Evolutionary conservation across 176 grass and related monocot species (phyloP).

Genomic region (Triticum monococcum): DNA sequence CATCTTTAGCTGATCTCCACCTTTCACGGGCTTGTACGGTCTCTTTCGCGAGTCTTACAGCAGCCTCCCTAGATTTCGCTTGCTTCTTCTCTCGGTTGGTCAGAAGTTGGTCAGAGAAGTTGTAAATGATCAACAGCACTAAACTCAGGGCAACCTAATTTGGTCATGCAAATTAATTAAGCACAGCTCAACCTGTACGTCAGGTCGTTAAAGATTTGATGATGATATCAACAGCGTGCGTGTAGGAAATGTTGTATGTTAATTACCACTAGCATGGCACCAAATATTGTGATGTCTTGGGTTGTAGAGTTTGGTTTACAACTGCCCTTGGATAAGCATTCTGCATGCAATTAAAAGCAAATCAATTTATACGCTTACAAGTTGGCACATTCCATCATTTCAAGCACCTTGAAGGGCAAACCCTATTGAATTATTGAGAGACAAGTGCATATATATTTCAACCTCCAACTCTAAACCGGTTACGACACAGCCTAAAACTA

Average conservation of each 20-base stretch:
- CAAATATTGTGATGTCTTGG: conserved; percentile 96
- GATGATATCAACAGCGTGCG: neutral
- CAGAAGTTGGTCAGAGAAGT: conserved; percentile 89
- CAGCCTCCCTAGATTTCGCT: conserved; percentile 89
- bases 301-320: conserved; percentile 75
- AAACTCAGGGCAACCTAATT: conserved; percentile 65
- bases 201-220: conserved; percentile 16
- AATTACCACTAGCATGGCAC: conserved; percentile 67
- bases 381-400: neutral
- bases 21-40: conserved; percentile 63
- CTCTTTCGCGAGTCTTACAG: conserved; percentile 68
- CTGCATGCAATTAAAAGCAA: conserved; percentile 32
- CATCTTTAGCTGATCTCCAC: conserved; percentile 91
- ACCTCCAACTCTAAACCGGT: no score
- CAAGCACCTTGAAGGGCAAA: neutral
- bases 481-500: no score
- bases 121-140: conserved; percentile 81
- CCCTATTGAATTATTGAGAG: neutral
- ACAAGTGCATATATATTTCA: no score
- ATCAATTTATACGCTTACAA: neutral
- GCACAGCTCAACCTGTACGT: neutral
- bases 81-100: conserved; percentile 79
- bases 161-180: neutral
- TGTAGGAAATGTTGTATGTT: neutral
- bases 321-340: conserved; percentile 70